A percentile compares a stretch with the other conserved stretches of the same genome.
Conservation (phyloP, 768 basidiomycete genomes). For the Galerina sulciceps region DNA sequence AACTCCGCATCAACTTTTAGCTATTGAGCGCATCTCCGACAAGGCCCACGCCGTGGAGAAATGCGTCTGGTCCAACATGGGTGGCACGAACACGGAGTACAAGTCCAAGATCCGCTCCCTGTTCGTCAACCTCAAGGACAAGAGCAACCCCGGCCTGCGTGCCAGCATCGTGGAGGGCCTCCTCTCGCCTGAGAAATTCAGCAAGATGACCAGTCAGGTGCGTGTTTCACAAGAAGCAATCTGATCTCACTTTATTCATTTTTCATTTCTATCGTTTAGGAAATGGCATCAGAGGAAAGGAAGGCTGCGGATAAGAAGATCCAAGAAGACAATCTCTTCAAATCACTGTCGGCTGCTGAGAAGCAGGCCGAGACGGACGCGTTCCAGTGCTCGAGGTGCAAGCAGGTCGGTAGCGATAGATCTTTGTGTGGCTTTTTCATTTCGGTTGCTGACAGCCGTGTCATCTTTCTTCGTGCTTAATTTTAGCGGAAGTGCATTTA, state of each 20-base stretch:
- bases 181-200: constrained; percentile 68
- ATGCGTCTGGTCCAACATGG: constrained; percentile 55
- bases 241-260: no score
- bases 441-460: neutral
- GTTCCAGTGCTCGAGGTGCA: constrained; percentile 96
- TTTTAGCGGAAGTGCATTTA: constrained; percentile 83
- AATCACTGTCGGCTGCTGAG: constrained; percentile 87
- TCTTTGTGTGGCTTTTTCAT: neutral
- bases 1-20: constrained; percentile 39
- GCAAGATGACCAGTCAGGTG: constrained; percentile 83
- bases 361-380: constrained; percentile 95
- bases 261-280: constrained; percentile 48
- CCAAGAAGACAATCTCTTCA: constrained; percentile 84
- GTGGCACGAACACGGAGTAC: constrained; percentile 54
- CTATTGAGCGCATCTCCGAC: constrained; percentile 66
- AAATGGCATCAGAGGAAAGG: constrained; percentile 95
- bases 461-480: neutral
- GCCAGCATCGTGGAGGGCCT: constrained; percentile 87
- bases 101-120: constrained; percentile 84
- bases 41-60: constrained; percentile 76
- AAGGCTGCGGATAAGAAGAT: constrained; percentile 85
- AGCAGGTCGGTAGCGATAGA: constrained; percentile 57
- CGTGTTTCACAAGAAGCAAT: constrained; percentile 17
- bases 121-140: constrained; percentile 94
- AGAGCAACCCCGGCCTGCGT: constrained; percentile 85